A percentile compares a stretch with the other conserved stretches of the same genome.
These are phyloP conservation scores for Theobroma cacao DNA, from an alignment of 345 rosid species.

Conservation along the genomic window DNA sequence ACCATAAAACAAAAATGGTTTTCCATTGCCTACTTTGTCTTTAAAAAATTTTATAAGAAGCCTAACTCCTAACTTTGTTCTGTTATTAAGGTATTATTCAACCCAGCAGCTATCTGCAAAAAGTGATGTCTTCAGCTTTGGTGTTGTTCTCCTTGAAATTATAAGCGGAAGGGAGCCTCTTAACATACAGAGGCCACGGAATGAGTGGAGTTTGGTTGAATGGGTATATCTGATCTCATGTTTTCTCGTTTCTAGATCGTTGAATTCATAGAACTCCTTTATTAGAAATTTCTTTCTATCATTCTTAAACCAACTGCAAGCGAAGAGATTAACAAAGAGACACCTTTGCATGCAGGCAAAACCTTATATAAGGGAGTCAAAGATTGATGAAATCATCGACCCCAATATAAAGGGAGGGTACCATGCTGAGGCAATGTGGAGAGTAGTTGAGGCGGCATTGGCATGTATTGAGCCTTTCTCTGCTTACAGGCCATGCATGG, in stretches of 20 bases:
- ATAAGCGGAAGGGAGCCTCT: conserved; percentile 8
- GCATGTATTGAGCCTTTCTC: conserved; percentile 65
- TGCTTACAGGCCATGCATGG: conserved; percentile 58
- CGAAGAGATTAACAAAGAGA: neutral
- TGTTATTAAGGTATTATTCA: conserved; percentile 57
- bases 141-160: conserved; percentile 60
- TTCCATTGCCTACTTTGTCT: neutral
- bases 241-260: neutral
- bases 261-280: neutral
- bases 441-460: conserved; percentile 70
- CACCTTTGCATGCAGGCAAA: conserved; percentile 46
- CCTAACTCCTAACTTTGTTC: neutral
- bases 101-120: conserved; percentile 66
- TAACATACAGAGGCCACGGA: conserved; percentile 56
- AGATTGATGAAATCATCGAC: conserved; percentile 71
- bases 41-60: neutral
- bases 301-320: neutral
- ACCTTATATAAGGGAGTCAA: conserved; percentile 55
- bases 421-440: conserved; percentile 81
- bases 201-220: conserved; percentile 78
- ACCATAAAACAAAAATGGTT: neutral
- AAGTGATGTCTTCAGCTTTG: conserved; percentile 74
- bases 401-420: conserved; percentile 60
- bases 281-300: neutral
- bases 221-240: conserved; percentile 40